Evolutionary conservation across 2,329 filamentous ascomycete species (phyloP), one percentile per base, ranked within the genome.

Genomic region (Fusarium sp.): DNA sequence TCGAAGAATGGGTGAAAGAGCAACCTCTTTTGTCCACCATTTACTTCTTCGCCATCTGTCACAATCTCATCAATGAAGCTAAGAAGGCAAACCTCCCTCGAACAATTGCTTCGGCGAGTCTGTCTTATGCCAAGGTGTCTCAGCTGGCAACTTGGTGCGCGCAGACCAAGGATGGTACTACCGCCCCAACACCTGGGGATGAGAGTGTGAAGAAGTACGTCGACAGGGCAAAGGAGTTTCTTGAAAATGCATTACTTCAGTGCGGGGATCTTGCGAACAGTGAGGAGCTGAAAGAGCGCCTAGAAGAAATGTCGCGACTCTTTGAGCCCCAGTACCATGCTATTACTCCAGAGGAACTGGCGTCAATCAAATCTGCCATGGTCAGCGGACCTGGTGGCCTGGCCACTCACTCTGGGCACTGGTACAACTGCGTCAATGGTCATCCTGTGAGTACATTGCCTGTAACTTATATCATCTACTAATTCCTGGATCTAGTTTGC

Each of bases 361-460:
- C 76, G 0, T 81, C 82, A 5, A 84, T 88, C 65, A 85, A 86
- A 50, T 58, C 70, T 4, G 85, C 86, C 3, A 88, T 88, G 85
- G 79, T 84, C 8, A 80, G 72, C 2, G 86, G 86, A 13, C 70
- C 77, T 1, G 39, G 65, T 2, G 84, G 83, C 0, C 84, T 85
- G 24, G 77, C 79, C 0, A 83, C 81, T 1, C 80, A 84, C 50
- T 81, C 75, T 1, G 79, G 79, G 3, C 79, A 81, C 36, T 81
- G 80, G 80, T 81, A 81, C 48, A 75, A 72, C 9, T 81, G 79
- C 31, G 59, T 48, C 36, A 81, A 81, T 33, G 76, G 78, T 1
- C 79, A 81, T 62, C 69, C 77, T 41, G 78, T 79, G 48, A 54
- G 74, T 73, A 60, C 1, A 28, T 6, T 31, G 1, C 7, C 26